Evolutionary conservation across 139 green algal species (phyloP).

Genomic region (Coelastrella sp.): DNA sequence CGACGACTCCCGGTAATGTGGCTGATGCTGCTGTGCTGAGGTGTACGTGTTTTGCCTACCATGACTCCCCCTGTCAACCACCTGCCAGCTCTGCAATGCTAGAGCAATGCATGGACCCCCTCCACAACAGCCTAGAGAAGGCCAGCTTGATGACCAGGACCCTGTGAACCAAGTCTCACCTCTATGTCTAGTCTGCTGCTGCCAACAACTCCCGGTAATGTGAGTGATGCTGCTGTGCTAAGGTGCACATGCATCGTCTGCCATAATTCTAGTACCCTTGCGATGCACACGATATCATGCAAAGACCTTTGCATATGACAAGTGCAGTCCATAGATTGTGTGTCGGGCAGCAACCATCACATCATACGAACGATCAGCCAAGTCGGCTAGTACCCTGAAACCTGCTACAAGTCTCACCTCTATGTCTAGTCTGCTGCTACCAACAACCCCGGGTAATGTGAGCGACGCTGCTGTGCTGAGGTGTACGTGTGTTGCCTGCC

Average conservation of each 20-base stretch:
- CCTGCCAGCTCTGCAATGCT: no score
- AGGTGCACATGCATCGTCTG: conserved; percentile 26
- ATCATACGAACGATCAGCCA: no score
- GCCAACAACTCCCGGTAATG: conserved; percentile 46
- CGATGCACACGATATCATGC: no score
- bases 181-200: conserved; percentile 55
- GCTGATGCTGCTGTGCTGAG: conserved; percentile 18
- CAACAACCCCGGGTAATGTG: conserved; percentile 42
- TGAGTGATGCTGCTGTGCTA: conserved; percentile 15
- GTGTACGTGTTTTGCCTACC: conserved; percentile 40
- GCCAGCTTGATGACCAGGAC: no score
- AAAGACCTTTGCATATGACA: not conserved
- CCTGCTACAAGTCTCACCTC: conserved; percentile 26
- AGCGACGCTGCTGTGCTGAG: conserved; percentile 22
- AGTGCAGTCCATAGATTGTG: not conserved
- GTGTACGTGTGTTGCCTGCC: conserved; percentile 40
- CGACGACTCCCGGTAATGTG: conserved; percentile 42
- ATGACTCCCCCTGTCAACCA: conserved; percentile 39
- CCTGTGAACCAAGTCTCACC: not conserved
- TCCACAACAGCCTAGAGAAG: no score
- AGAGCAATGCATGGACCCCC: no score
- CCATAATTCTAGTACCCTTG: conserved; percentile 9
- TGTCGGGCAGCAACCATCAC: no score
- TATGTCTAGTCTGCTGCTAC: conserved; percentile 54
- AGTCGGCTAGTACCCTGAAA: no score